phyloP scores from a whole-genome alignment of 306 rosid species.

The Nissolia schottii region DNA sequence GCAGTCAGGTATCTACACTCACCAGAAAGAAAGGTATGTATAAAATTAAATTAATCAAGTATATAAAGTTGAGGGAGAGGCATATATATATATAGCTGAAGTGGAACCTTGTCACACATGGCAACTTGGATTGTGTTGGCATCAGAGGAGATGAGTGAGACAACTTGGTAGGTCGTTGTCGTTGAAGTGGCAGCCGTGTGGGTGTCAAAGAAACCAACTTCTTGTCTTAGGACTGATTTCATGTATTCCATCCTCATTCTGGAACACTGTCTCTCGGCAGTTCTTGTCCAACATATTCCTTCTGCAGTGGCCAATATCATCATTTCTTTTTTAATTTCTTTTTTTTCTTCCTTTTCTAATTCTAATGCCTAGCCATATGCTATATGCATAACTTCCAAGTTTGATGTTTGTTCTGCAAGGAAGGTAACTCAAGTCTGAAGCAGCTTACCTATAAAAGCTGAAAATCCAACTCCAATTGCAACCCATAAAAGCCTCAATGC shows the following conservation, averaged over 20 bases:
- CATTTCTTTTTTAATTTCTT: no score
- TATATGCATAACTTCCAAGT: background rate
- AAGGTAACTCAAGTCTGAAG: background rate
- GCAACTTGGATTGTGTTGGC: slow-evolving; percentile 82
- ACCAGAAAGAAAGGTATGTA: background rate
- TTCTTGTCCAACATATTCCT: slow-evolving; percentile 85
- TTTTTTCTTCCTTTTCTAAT: no score
- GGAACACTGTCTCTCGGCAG: slow-evolving; percentile 85
- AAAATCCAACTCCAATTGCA: slow-evolving; percentile 77
- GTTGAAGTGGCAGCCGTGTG: slow-evolving; percentile 69
- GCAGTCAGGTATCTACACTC: slow-evolving; percentile 70
- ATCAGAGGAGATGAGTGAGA: slow-evolving; percentile 70
- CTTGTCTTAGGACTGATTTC: slow-evolving; percentile 86
- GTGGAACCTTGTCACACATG: slow-evolving; percentile 68
- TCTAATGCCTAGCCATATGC: background rate
- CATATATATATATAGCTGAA: background rate
- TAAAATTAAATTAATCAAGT: slow-evolving; percentile 16
- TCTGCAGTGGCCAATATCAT: slow-evolving; percentile 48
- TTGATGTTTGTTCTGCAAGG: background rate
- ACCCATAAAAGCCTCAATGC: slow-evolving; percentile 58
- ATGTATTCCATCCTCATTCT: slow-evolving; percentile 74
- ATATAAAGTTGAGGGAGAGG: background rate
- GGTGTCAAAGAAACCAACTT: slow-evolving; percentile 79
- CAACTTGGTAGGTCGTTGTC: slow-evolving; percentile 72
- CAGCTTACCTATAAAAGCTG: slow-evolving; percentile 73